Percentiles rank a stretch among this genome's conserved stretches.
phyloP scores from a whole-genome alignment of 768 basidiomycete species.

The Mycena vitilis region DNA sequence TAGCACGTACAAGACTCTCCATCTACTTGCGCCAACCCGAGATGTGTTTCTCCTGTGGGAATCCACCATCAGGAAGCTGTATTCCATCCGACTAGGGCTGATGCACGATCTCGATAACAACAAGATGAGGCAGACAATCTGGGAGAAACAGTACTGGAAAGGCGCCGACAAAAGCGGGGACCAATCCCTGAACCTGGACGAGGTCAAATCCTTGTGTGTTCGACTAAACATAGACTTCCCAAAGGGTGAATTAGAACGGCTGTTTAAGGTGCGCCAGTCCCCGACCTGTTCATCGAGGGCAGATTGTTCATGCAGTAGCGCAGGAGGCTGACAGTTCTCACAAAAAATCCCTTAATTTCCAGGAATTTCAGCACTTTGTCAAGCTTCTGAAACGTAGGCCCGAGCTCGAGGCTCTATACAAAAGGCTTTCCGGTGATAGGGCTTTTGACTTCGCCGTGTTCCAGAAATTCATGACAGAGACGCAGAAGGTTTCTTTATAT shows the following conservation, averaged over 20 bases:
- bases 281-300: too few species aligned
- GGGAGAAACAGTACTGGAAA: slow-evolving; percentile 91
- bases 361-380: slow-evolving; percentile 75
- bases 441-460: slow-evolving; percentile 37
- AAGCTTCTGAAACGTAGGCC: slow-evolving; percentile 72
- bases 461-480: slow-evolving; percentile 39
- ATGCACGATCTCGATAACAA: slow-evolving; percentile 80
- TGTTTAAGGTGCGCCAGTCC: slow-evolving; percentile 54
- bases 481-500: slow-evolving; percentile 33
- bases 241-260: slow-evolving; percentile 55
- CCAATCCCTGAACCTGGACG: slow-evolving; percentile 64
- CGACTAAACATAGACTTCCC: slow-evolving; percentile 66
- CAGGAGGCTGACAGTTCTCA: slow-evolving; percentile 56
- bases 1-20: slow-evolving; percentile 85
- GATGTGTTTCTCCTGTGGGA: slow-evolving; percentile 67
- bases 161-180: slow-evolving; percentile 71
- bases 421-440: slow-evolving; percentile 26
- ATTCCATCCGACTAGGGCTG: slow-evolving; percentile 76
- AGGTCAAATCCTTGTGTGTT: slow-evolving; percentile 65
- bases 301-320: neutral
- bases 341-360: slow-evolving; percentile 65
- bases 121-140: slow-evolving; percentile 77
- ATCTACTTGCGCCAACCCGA: slow-evolving; percentile 79
- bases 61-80: slow-evolving; percentile 72
- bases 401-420: slow-evolving; percentile 67